Base-by-base conservation (phyloP, 495 filamentous ascomycete species). In the Baudoinia panamericana region DNA sequence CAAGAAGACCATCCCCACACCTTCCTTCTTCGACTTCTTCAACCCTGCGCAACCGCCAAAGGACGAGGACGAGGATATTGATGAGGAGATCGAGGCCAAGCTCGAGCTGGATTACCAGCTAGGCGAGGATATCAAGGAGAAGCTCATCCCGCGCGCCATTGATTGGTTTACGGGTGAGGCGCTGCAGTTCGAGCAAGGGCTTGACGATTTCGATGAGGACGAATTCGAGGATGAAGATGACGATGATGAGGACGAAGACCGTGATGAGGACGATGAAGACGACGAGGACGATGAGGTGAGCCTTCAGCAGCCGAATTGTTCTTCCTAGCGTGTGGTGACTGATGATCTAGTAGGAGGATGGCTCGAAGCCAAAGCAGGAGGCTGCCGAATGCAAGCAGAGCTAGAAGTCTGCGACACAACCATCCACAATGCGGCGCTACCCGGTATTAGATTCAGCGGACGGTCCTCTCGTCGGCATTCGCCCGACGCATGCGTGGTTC, bases 1-100 rank as follows among this genome's bases (percentile, higher is more conserved):
- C 48, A 96, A 95, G 78, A 93, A 93, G 69, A 94, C 86, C 12
- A 88, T 96, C 28, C 92, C 92, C 2, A 94, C 86, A 26, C 90
- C 94, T 60, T 95, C 88, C 7, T 99, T 99, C 72, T 99, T 99
- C 76, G 96, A 95, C 72, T 99, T 99, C 76, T 97, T 99, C 70
- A 81, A 82, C 24, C 92, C 90, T 5, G 92, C 92, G 2, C 83
- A 84, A 63, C 78, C 84, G 36, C 92, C 87, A 3, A 76, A 79
- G 21, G 76, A 78, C 18, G 76, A 82, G 30, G 73, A 78, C 39
- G 80, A 85, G 38, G 85, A 93, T 46, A 75, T 80, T 39, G 72
- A 79, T 25, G 79, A 75, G 27, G 92, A 96, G 56, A 92, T 99
- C 45, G 92, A 96, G 67, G 87, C 93, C 67, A 87, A 92, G 45